Conservation (phyloP, 2,329 filamentous ascomycete species). For the Conoideocrella luteorostrata region DNA sequence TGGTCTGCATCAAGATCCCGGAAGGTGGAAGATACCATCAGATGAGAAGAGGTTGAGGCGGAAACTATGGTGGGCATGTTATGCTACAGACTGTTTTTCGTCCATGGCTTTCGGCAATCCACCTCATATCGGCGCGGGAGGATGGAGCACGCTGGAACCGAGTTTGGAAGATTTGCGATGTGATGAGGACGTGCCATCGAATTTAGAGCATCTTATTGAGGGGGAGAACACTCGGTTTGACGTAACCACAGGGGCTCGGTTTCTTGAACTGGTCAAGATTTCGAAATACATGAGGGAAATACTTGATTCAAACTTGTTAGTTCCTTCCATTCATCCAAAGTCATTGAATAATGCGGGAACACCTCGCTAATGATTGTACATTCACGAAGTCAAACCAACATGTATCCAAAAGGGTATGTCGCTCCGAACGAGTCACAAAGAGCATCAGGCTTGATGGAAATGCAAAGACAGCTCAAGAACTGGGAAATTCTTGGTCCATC, state of each 20-base stretch:
- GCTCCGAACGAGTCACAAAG: slow-evolving; percentile 13
- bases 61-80: slow-evolving; percentile 40
- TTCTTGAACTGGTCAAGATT: slow-evolving; percentile 27
- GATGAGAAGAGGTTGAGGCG: slow-evolving; percentile 37
- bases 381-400: too few species aligned
- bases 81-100: slow-evolving; percentile 36
- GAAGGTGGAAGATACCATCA: slow-evolving; percentile 31
- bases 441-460: slow-evolving; percentile 15
- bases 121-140: slow-evolving; percentile 32
- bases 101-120: slow-evolving; percentile 39
- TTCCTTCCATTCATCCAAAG: too few species aligned
- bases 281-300: slow-evolving; percentile 24
- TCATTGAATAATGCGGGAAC: too few species aligned
- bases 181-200: slow-evolving; percentile 33
- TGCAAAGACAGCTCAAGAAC: slow-evolving; percentile 23
- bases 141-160: slow-evolving; percentile 32
- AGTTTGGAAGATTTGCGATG: slow-evolving; percentile 34
- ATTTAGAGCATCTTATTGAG: slow-evolving; percentile 27
- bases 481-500: slow-evolving; percentile 29
- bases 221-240: slow-evolving; percentile 22
- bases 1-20: slow-evolving; percentile 38
- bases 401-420: too few species aligned
- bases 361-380: too few species aligned
- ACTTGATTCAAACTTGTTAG: slow-evolving; percentile 27
- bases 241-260: slow-evolving; percentile 28